phyloP scores from a whole-genome alignment of 306 rosid genomes.

The Begonia loranthoides region DNA sequence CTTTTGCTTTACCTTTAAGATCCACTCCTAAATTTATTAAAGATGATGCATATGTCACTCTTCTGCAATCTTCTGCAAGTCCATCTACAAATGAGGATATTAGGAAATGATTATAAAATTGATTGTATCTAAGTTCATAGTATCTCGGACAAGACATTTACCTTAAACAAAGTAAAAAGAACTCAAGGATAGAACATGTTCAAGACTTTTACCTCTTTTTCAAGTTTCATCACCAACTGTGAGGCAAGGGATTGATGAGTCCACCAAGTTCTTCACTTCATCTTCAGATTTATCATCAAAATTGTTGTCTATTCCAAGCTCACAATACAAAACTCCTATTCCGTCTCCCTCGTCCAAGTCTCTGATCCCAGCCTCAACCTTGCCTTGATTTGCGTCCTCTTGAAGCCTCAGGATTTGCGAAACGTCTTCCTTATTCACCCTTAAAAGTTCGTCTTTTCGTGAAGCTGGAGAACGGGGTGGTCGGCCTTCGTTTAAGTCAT shows the following conservation, averaged over 20 bases:
- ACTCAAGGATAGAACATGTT: no score
- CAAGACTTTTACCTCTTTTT: neutral
- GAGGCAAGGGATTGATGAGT: constrained; percentile 5
- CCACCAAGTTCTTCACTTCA: constrained; percentile 7
- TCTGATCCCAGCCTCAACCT: constrained; percentile 20
- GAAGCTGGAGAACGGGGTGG: constrained; percentile 15
- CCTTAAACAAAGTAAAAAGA: no score
- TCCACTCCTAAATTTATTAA: no score
- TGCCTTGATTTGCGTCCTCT: constrained; percentile 22
- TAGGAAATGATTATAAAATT: no score
- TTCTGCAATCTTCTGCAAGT: no score
- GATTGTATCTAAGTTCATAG: no score
- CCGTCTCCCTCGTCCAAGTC: constrained; percentile 25
- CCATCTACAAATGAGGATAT: no score
- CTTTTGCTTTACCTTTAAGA: no score
- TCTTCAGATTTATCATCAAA: constrained; percentile 9
- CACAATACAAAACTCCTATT: constrained; percentile 38
- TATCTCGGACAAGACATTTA: no score
- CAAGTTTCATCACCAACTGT: constrained; percentile 13
- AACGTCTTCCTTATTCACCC: constrained; percentile 26
- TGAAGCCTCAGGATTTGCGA: constrained; percentile 19
- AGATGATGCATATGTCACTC: no score
- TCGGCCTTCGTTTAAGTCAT: constrained; percentile 33
- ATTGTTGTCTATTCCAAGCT: constrained; percentile 29
- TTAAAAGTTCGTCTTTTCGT: constrained; percentile 21